Percentiles rank a stretch among this genome's conserved stretches.
Conservation (phyloP, 352 stramenopile genomes). For the Thalassiosira hispida region DNA sequence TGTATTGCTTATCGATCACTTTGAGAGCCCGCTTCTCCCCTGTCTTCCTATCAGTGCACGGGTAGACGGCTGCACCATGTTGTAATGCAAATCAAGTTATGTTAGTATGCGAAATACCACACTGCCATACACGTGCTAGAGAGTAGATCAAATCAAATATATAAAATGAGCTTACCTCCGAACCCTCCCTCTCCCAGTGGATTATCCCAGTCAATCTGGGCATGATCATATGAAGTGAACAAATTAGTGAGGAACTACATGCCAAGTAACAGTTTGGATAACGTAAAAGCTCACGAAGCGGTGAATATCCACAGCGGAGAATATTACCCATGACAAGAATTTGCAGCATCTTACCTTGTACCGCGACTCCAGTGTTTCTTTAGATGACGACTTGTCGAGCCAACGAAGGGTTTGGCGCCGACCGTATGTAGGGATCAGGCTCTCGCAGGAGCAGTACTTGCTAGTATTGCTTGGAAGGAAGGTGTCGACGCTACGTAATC, state of each 20-base stretch:
- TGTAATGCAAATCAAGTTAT: not conserved
- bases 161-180: conserved; percentile 27
- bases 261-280: no score
- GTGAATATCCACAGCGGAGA: not conserved
- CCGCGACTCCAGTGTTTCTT: conserved; percentile 18
- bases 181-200: conserved; percentile 70
- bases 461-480: not conserved
- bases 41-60: conserved; percentile 46
- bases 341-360: conserved; percentile 9
- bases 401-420: conserved; percentile 4
- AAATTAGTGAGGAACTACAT: no score
- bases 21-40: conserved; percentile 64
- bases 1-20: conserved; percentile 71
- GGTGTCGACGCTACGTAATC: conserved; percentile 3
- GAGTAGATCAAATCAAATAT: not conserved
- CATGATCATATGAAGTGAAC: not conserved
- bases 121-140: not conserved
- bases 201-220: conserved; percentile 51
- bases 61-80: conserved; percentile 50
- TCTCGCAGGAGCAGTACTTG: conserved; percentile 11
- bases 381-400: conserved; percentile 17
- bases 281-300: not conserved
- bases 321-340: not conserved
- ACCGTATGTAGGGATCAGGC: not conserved
- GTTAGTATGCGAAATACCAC: not conserved